A percentile compares a stretch with the other conserved stretches of the same genome.
Evolutionary conservation across 805 yeast genomes (phyloP).

Genomic region (Tetrapisispora taiwanensis): DNA sequence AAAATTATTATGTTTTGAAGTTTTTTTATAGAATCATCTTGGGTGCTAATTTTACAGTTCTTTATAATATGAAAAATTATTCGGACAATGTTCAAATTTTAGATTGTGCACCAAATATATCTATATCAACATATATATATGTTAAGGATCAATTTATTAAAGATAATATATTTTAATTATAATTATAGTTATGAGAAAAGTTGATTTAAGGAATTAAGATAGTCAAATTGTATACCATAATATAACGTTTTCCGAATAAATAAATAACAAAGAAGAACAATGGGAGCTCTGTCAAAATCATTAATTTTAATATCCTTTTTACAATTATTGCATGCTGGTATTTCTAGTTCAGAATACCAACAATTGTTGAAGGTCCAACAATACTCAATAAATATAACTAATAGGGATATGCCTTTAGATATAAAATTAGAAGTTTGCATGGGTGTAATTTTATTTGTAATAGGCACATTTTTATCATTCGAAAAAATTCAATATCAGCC

Average conservation of each 20-base stretch:
- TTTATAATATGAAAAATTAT: neutral
- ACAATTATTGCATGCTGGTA: conserved; percentile 24
- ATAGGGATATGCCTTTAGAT: conserved; percentile 18
- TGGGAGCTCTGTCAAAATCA: conserved; percentile 12
- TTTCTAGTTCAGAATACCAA: conserved; percentile 28
- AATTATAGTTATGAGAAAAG: no score
- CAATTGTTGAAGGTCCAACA: conserved; percentile 14
- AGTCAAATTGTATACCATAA: no score
- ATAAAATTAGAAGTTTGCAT: conserved; percentile 21
- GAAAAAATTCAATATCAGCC: conserved; percentile 17
- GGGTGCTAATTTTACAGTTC: no score
- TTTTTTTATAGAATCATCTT: no score
- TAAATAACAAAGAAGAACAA: neutral
- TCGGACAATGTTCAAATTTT: neutral
- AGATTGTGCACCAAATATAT: neutral
- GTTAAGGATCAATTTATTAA: no score
- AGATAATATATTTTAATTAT: no score
- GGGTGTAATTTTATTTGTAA: conserved; percentile 17
- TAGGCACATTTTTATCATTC: conserved; percentile 21
- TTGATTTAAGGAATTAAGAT: no score
- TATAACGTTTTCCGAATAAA: no score
- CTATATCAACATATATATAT: no score
- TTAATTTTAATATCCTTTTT: conserved; percentile 10
- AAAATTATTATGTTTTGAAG: neutral
- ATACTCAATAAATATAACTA: neutral